These are phyloP conservation scores for Penicillium subrubescens DNA, from an alignment of 495 filamentous ascomycete genomes.

Conservation along the genomic window DNA sequence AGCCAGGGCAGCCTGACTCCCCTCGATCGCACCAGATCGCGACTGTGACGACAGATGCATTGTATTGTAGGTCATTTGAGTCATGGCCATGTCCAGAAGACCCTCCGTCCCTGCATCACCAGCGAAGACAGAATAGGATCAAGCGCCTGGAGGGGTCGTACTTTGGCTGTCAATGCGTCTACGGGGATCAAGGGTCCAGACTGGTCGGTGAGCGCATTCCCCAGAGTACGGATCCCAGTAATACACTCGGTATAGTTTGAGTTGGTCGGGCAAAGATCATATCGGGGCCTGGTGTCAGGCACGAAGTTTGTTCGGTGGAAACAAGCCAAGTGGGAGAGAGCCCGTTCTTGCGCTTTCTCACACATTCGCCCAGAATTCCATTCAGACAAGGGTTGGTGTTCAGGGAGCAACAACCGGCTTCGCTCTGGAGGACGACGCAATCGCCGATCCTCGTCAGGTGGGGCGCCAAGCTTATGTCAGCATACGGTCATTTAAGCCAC, in stretches of 20 bases:
- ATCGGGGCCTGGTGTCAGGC: neutral
- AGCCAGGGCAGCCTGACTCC: slow-evolving; percentile 14
- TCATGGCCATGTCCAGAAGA: slow-evolving; percentile 19
- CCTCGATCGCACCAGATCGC: slow-evolving; percentile 17
- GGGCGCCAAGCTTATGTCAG: slow-evolving; percentile 13
- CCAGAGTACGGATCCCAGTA: neutral
- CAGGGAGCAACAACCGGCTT: slow-evolving; percentile 22
- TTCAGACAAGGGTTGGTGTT: slow-evolving; percentile 1
- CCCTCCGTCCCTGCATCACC: neutral
- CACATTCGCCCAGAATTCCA: slow-evolving; percentile 1
- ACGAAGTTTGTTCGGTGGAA: neutral
- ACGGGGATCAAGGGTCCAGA: neutral
- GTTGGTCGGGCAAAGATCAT: neutral
- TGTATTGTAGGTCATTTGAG: slow-evolving; percentile 17
- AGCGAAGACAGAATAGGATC: neutral
- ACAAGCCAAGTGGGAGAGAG: neutral
- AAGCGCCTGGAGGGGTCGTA: neutral
- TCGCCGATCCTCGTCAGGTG: slow-evolving; percentile 21
- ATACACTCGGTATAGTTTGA: neutral
- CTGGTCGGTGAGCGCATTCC: neutral
- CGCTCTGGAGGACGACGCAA: slow-evolving; percentile 14
- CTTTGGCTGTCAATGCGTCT: neutral
- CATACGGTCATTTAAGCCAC: slow-evolving; percentile 15
- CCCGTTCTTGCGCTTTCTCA: slow-evolving; percentile 6
- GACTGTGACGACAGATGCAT: slow-evolving; percentile 15